Conservation (phyloP, 2,329 filamentous ascomycete species). For the Xylariaceae sp. region DNA sequence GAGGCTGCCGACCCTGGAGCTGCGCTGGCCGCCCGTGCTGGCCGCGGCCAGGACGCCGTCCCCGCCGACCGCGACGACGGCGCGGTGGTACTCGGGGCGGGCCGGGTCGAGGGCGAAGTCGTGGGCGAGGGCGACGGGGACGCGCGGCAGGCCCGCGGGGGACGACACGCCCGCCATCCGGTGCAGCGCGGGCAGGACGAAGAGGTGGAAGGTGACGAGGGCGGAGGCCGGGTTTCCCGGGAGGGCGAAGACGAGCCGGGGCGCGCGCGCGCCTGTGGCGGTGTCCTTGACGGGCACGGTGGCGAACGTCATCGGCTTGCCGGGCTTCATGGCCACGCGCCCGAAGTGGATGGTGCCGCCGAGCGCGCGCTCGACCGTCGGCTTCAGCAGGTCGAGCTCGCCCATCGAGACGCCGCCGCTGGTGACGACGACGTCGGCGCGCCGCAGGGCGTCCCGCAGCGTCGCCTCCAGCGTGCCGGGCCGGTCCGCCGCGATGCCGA, state of each 20-base stretch:
- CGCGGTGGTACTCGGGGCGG: conserved; percentile 89
- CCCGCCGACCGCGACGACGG: conserved; percentile 64
- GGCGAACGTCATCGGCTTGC: conserved; percentile 96
- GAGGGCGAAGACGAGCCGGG: conserved; percentile 81
- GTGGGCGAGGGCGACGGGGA: conserved; percentile 72
- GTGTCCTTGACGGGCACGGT: conserved; percentile 73
- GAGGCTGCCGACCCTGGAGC: conserved; percentile 85
- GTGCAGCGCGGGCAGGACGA: conserved; percentile 86
- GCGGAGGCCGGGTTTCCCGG: conserved; percentile 95
- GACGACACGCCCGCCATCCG: conserved; percentile 70
- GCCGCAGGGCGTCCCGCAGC: conserved; percentile 73
- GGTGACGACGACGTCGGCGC: conserved; percentile 82
- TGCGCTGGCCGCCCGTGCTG: conserved; percentile 89
- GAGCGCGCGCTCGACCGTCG: conserved; percentile 86
- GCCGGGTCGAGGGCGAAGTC: conserved; percentile 74
- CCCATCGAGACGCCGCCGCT: conserved; percentile 97
- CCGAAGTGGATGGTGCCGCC: conserved; percentile 96
- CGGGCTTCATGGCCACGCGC: conserved; percentile 95
- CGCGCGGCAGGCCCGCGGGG: conserved; percentile 69
- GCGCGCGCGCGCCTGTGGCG: conserved; percentile 57
- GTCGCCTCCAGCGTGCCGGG: conserved; percentile 74
- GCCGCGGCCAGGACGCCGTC: conserved; percentile 73
- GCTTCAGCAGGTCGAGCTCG: conserved; percentile 93
- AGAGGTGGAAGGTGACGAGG: conserved; percentile 90
- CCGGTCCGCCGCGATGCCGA: conserved; percentile 81